Percentiles rank a stretch among this genome's conserved stretches.
phyloP scores from a whole-genome alignment of 768 basidiomycete genomes.

The Agrocybe chaxingu region DNA sequence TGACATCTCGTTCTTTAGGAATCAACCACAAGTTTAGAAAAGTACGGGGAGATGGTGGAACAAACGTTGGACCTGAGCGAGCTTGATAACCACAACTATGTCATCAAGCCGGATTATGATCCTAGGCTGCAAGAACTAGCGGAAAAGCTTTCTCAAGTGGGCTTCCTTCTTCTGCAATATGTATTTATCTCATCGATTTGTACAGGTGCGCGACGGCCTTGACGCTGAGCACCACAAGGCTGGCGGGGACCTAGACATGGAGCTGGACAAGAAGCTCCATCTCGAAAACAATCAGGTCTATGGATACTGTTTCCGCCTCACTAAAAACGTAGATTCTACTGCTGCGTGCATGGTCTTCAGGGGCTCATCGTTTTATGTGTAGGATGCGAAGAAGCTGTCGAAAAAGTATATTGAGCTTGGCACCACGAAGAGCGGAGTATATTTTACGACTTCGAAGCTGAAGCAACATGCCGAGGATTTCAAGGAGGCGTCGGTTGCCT shows the following conservation, averaged over 20 bases:
- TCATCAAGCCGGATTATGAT: slow-evolving; percentile 93
- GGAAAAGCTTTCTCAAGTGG: slow-evolving; percentile 57
- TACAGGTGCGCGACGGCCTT: slow-evolving; percentile 67
- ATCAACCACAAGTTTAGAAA: slow-evolving; percentile 56
- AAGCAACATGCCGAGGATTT: slow-evolving; percentile 73
- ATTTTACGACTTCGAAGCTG: slow-evolving; percentile 79
- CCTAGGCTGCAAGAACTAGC: slow-evolving; percentile 66
- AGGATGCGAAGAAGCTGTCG: slow-evolving; percentile 79
- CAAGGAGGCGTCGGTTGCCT: slow-evolving; percentile 61
- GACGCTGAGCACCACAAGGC: slow-evolving; percentile 77
- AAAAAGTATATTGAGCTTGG: slow-evolving; percentile 80
- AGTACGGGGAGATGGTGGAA: slow-evolving; percentile 93
- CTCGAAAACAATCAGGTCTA: slow-evolving; percentile 87
- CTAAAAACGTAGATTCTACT: slow-evolving; percentile 71
- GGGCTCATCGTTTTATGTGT: background rate
- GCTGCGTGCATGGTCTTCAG: background rate
- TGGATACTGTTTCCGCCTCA: slow-evolving; percentile 90
- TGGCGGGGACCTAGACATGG: slow-evolving; percentile 70
- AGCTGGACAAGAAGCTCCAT: slow-evolving; percentile 93
- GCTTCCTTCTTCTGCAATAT: slow-evolving; percentile 3
- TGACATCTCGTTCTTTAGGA: slow-evolving; percentile 41
- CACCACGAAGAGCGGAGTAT: slow-evolving; percentile 82
- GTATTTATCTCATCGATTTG: background rate
- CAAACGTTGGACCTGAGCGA: slow-evolving; percentile 90
- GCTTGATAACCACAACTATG: slow-evolving; percentile 80